Conservation (phyloP, 176 grass and related monocot genomes). For the Triticum timopheevii region DNA sequence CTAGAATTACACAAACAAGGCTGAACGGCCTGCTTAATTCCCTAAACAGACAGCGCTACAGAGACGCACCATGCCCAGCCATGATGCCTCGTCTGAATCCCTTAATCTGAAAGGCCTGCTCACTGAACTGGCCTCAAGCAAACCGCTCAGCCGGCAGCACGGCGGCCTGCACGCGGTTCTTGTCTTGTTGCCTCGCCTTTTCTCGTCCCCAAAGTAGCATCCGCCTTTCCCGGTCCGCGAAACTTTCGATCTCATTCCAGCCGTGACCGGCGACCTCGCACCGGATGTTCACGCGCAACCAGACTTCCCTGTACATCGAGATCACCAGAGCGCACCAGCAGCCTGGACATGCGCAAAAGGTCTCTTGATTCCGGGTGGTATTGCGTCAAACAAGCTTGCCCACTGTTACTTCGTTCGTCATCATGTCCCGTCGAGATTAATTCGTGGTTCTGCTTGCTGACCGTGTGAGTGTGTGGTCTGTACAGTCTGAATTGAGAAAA, state of each 20-base stretch:
- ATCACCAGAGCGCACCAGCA: background rate
- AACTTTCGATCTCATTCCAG: background rate
- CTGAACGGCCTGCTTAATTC: background rate
- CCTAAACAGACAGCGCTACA: background rate
- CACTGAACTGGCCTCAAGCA: too few species aligned
- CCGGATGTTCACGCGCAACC: constrained; percentile 29
- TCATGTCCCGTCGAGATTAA: background rate
- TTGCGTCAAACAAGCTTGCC: background rate
- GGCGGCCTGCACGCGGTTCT: too few species aligned
- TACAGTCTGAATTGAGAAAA: too few species aligned
- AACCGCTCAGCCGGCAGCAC: background rate
- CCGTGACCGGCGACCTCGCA: background rate
- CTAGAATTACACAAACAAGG: too few species aligned
- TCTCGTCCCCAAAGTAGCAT: background rate
- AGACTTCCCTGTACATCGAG: background rate
- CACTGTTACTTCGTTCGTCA: constrained; percentile 35
- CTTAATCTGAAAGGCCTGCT: too few species aligned
- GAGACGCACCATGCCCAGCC: background rate
- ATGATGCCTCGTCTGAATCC: too few species aligned
- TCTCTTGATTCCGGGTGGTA: background rate
- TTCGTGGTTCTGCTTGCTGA: background rate
- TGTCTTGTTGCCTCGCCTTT: background rate
- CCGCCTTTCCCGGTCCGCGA: background rate
- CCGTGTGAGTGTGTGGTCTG: too few species aligned
- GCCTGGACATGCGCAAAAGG: too few species aligned